Base-by-base conservation (phyloP, 202 grass and related monocot genomes). In the Setaria italica region DNA sequence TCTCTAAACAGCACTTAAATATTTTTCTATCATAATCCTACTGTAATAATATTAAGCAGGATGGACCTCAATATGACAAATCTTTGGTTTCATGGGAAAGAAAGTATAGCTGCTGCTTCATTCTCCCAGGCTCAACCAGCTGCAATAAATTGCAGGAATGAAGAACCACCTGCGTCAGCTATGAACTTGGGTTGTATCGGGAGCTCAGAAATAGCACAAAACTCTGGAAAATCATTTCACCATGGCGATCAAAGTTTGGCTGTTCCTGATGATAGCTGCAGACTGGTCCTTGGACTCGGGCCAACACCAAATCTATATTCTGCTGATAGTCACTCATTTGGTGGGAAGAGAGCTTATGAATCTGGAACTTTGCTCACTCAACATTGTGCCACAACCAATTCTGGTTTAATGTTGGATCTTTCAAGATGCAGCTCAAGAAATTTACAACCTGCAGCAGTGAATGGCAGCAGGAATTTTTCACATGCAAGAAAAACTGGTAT, bases 271-370 rank as follows among this genome's bases (percentile, higher is more conserved):
- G 93, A 96, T 86, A 59, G 87, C 72, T 92, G 91, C 82, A 88
- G 82, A 37, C 70, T 96, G 79, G 88, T 99, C 41, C 97, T 99
- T 87, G 97, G 97, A 87, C 84, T 99, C 33, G 94, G 97, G 42
- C 94, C 94, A 62, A 86, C 87, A 3, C 92, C 88, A 14, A 91
- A 99, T 89, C 80, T 92, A 0, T 94, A 94, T 88, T 87, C 64
- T 83, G 78, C 91, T 87, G 82, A 77, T 42, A 82, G 82, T 81
- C 70, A 70, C 12, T 84, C 82, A 77, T 82, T 56, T 34, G 70
- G 50, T 78, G 78, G 75, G 25, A 79, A 62, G 35, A 92, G 58
- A 68, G 41, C 70, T 71, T 82, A 82, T 70, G 87, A 92, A 78
- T 84, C 88, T 71, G 70, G 46, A 73, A 67, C 56, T 60, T 90